A percentile compares a stretch with the other conserved stretches of the same genome.
Evolutionary conservation across 306 rosid species (phyloP).

Genomic region (Glycine latifolia): DNA sequence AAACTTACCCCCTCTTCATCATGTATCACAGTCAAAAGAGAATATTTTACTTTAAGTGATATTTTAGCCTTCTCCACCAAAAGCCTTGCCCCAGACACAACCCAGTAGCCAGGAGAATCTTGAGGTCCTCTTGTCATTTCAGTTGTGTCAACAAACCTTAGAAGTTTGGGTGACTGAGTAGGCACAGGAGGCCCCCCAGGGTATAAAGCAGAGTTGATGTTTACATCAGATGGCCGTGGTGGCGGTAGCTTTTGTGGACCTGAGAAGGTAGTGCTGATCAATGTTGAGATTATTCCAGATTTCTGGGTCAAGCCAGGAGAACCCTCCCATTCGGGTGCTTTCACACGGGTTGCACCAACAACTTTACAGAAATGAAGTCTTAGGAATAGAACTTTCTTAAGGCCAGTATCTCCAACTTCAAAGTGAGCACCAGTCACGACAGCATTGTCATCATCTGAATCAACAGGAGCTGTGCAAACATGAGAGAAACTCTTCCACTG

Average conservation of each 20-base stretch:
- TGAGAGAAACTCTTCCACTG: slow-evolving; percentile 94
- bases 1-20: slow-evolving; percentile 67
- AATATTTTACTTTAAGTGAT: slow-evolving; percentile 79
- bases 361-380: slow-evolving; percentile 72
- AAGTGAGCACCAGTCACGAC: slow-evolving; percentile 86
- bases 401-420: slow-evolving; percentile 70
- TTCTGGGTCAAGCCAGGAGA: slow-evolving; percentile 77
- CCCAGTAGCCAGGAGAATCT: slow-evolving; percentile 90
- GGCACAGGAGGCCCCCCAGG: slow-evolving; percentile 88
- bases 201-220: slow-evolving; percentile 81
- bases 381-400: slow-evolving; percentile 74
- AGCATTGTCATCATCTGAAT: slow-evolving; percentile 63
- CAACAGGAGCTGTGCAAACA: slow-evolving; percentile 87
- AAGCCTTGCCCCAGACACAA: slow-evolving; percentile 88
- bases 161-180: slow-evolving; percentile 73
- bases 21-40: slow-evolving; percentile 72
- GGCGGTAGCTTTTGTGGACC: slow-evolving; percentile 70
- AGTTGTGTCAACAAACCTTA: slow-evolving; percentile 84
- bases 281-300: slow-evolving; percentile 84
- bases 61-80: slow-evolving; percentile 77
- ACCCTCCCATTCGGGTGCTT: slow-evolving; percentile 68
- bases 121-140: slow-evolving; percentile 97
- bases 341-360: slow-evolving; percentile 49
- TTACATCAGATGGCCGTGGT: slow-evolving; percentile 72
- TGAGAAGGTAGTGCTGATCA: slow-evolving; percentile 79